Evolutionary conservation across 495 filamentous ascomycete species (phyloP), one percentile per base, ranked within the genome.

Genomic region (Trichoderma parareesei): DNA sequence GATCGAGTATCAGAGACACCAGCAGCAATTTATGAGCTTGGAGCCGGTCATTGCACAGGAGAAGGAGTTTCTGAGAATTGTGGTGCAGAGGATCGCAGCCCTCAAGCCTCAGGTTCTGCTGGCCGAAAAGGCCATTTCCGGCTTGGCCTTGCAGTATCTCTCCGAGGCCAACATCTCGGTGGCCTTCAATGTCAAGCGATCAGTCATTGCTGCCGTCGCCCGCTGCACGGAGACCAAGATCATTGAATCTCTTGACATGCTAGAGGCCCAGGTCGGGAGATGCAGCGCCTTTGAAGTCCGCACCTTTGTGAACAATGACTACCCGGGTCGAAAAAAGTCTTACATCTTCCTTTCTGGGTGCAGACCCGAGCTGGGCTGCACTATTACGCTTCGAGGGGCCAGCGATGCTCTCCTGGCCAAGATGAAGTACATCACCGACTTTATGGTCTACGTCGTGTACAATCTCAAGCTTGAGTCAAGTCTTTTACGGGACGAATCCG

Each of bases 371-470:
- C 86, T 98, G 18, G 95, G 95, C 2, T 99, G 95, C 72, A 99
- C 95, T 2, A 96, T 99, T 69, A 91, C 95, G 16, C 80, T 99
- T 33, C 89, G 95, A 48, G 95, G 95, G 3, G 92, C 87, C 27
- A 81, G 88, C 57, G 87, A 85, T 40, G 73, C 84, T 48, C 78
- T 84, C 0, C 82, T 99, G 6, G 78, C 83, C 3, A 89, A 85
- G 65, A 87, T 99, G 73, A 99, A 99, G 72, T 85, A 85, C 55
- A 95, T 99, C 69, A 95, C 94, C 3, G 95, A 99, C 73, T 96
- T 99, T 70, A 96, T 99, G 92, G 87, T 93, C 64, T 99, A 97
- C 71, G 95, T 99, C 35, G 92, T 97, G 16, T 97, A 99, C 75
- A 99, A 97, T 69, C 81, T 98, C 27, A 97, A 94, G 72, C 83